Base-by-base conservation (phyloP, 371 early-diverging fungal species). In the Polyrhizophydium stewartii region DNA sequence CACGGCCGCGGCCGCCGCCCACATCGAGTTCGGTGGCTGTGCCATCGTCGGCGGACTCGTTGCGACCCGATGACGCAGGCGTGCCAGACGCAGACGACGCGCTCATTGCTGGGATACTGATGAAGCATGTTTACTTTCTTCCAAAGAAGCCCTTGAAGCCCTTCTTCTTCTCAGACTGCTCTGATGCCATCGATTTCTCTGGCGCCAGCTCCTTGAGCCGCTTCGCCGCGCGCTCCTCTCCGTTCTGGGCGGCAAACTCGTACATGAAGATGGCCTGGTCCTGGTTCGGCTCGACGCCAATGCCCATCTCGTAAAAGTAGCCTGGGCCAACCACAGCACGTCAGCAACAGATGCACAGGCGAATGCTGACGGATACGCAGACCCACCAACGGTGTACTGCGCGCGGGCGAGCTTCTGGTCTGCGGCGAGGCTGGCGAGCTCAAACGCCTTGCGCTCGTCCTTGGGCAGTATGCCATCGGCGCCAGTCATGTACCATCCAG, bases 401-500 rank as follows among this genome's bases (percentile, higher is more conserved):
- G 96, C 96, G 62, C 85, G 85, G n/a, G 92, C 76, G 28, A 91
- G 63, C 1, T 84, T 83, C 62, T 80, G 71, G 45, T 79, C 79
- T 2, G 93, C 92, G 0, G 95, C 92, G 37, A 77, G 69, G 51
- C 79, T 73, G 19, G 88, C 88, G 87, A 92, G 92, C 46, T 82
- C 67, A 70, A 87, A 92, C 3, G 96, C 95, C 58, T 86, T 77
- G 10, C 81, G 76, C 62, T 93, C 90, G 56, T 87, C 81, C 35
- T 45, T 40, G 52, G 53, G 51, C 55, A 65, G 49, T 6, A 59
- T 31, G n/a, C 52, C 60, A 1, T 49, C 41, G 19, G 53, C 59
- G 22, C 96, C 97, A 1, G 90, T 87, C 21, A 97, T 69, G 65
- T 92, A 93, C 92, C 94, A 96, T 0, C 91, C 91, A 25, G 90